Percentiles rank a stretch among this genome's conserved stretches.
phyloP scores from a whole-genome alignment of 495 filamentous ascomycete species.

The Penicillium antarcticum region DNA sequence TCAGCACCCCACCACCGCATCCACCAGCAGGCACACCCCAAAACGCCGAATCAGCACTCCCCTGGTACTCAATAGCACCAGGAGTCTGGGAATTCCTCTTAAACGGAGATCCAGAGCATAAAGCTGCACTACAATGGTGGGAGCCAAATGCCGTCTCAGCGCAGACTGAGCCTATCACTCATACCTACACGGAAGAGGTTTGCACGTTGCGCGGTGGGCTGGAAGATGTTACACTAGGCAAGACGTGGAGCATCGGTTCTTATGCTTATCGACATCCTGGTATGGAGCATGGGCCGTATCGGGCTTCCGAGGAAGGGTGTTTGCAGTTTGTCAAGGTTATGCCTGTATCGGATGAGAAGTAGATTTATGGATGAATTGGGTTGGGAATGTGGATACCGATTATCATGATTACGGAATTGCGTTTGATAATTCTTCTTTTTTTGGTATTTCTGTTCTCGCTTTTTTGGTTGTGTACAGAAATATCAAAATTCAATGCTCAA shows the following conservation, averaged over 20 bases:
- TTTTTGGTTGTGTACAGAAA: neutral
- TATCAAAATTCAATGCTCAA: neutral
- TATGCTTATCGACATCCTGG: constrained; percentile 22
- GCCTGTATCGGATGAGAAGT: neutral
- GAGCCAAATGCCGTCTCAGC: constrained; percentile 13
- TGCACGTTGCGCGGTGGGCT: constrained; percentile 23
- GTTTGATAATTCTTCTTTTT: neutral
- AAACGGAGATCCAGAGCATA: constrained; percentile 17
- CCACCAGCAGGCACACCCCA: constrained; percentile 12
- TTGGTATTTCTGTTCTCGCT: neutral
- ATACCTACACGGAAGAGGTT: constrained; percentile 26
- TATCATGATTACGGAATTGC: neutral
- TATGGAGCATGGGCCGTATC: constrained; percentile 24
- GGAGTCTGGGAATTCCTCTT: constrained; percentile 26
- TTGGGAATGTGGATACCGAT: too few relatives aligned
- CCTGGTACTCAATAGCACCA: constrained; percentile 19
- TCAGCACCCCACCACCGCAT: constrained; percentile 15
- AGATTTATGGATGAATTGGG: neutral
- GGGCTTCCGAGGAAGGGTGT: constrained; percentile 15
- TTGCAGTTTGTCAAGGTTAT: constrained; percentile 23
- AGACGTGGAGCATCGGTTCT: constrained; percentile 21
- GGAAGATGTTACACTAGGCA: constrained; percentile 17
- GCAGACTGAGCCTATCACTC: constrained; percentile 14
- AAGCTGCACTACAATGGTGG: constrained; percentile 25
- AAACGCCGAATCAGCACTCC: constrained; percentile 6